Evolutionary conservation across 768 basidiomycete species (phyloP).

Genomic region (Russula foetens): DNA sequence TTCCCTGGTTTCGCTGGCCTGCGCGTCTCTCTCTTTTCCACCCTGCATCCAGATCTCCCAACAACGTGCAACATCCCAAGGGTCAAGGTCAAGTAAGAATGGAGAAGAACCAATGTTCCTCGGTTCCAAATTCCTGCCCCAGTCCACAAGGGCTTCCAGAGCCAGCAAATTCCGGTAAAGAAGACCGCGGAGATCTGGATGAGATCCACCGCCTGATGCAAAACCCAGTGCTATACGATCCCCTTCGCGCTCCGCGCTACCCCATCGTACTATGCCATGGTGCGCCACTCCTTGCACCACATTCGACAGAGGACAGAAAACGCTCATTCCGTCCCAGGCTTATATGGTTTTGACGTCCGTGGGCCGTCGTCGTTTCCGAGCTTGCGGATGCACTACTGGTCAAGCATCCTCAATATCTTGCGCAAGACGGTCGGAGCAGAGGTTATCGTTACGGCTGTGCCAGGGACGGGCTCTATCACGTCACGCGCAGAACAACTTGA

Average conservation of each 20-base stretch:
- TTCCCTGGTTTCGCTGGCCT: constrained; percentile 12
- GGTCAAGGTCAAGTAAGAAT: not conserved
- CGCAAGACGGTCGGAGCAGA: constrained; percentile 80
- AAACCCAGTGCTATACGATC: constrained; percentile 73
- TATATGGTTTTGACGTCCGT: constrained; percentile 92
- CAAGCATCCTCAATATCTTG: constrained; percentile 73
- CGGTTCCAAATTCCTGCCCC: not conserved
- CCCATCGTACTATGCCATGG: constrained; percentile 97
- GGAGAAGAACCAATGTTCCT: not conserved
- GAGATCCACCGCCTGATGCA: constrained; percentile 62
- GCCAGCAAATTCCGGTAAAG: not conserved
- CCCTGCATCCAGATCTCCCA: not conserved
- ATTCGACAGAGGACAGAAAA: not conserved
- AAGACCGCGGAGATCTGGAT: constrained; percentile 28
- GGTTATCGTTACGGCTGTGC: constrained; percentile 93
- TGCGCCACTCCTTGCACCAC: constrained; percentile 24
- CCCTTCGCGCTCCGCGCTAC: constrained; percentile 70
- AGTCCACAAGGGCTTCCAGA: not conserved
- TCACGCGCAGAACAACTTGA: constrained; percentile 75
- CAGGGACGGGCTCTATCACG: constrained; percentile 83
- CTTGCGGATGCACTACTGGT: constrained; percentile 91
- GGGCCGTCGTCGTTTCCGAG: constrained; percentile 57
- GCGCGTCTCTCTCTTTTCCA: constrained; percentile 1
- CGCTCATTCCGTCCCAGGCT: constrained; percentile 42
- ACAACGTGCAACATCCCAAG: not conserved